Percentiles rank a stretch among this genome's conserved stretches.
Evolutionary conservation across 2,329 filamentous ascomycete species (phyloP).

Genomic region (Fusarium virguliforme): DNA sequence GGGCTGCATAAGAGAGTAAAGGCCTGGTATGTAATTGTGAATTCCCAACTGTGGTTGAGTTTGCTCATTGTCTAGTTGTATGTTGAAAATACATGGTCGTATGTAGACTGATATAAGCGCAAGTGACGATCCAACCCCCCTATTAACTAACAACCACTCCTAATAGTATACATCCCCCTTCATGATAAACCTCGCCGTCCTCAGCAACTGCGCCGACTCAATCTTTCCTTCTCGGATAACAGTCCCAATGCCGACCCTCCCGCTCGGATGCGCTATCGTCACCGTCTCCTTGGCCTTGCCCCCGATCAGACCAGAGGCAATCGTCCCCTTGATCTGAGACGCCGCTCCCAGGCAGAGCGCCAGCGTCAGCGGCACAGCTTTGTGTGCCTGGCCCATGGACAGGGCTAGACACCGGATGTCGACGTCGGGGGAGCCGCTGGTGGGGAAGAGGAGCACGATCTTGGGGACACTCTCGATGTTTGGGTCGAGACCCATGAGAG

Average conservation of each 20-base stretch:
- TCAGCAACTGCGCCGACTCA: constrained; percentile 62
- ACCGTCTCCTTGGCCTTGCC: constrained; percentile 50
- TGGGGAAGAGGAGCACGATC: constrained; percentile 66
- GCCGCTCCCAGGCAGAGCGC: constrained; percentile 68
- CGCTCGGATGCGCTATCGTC: constrained; percentile 65
- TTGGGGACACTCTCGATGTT: constrained; percentile 71
- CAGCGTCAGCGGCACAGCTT: constrained; percentile 70
- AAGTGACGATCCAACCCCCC: background rate
- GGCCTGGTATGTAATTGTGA: too few species aligned
- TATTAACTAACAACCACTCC: background rate
- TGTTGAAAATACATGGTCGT: background rate
- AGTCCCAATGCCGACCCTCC: constrained; percentile 64
- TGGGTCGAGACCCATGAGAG: constrained; percentile 73
- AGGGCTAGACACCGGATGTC: constrained; percentile 66
- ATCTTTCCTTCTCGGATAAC: constrained; percentile 59
- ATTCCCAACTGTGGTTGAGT: too few species aligned
- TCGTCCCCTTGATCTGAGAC: constrained; percentile 62
- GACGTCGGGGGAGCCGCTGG: constrained; percentile 49
- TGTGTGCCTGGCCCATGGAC: constrained; percentile 71
- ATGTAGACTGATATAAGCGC: background rate
- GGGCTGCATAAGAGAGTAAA: too few species aligned
- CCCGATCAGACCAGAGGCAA: constrained; percentile 56
- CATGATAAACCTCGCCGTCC: constrained; percentile 67
- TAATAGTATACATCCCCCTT: constrained; percentile 65
- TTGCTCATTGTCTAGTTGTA: too few species aligned